Base-by-base conservation (phyloP, 345 rosid species). In the Salix suchowensis region DNA sequence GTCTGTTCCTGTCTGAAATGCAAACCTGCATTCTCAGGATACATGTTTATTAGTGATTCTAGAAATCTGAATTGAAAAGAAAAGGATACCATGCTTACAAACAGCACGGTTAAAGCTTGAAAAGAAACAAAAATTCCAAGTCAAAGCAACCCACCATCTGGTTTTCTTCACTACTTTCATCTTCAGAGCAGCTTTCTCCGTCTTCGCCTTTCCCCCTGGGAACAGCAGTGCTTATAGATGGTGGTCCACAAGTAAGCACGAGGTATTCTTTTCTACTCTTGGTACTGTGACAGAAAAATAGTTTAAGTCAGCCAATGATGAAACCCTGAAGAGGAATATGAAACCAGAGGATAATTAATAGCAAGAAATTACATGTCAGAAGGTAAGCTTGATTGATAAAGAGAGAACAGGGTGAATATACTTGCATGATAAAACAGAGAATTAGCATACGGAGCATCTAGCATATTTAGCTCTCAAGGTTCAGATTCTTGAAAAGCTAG, bases 201-300 rank as follows among this genome's bases (percentile, higher is more conserved):
- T 79, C 81, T 74, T 77, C 89, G 3, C 79, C 88, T 71, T 89
- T 83, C 66, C 88, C 94, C 1, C 73, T 72, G 7, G 90, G 93
- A 77, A 82, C 67, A 0, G 91, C 77, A 34, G 90, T 74, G 79
- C 78, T 79, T 30, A 87, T 1, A 65, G 92, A 89, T 46, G 94
- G 88, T 3, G 91, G 87, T 39, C 95, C 97, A 76, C 98, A 95
- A 19, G 92, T 86, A 75, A 93, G 96, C 71, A 93, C 97, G 64
- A 91, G 87, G 82, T 84, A 93, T 80, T 93, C 98, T 84, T 95
- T 95, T 85, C 91, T 87, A 70, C 86, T 91, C 88, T 89, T 91
- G 40, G 97, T 75, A 80, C 97, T 93, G 90, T 74, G 64, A 28
- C 36, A 12, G 69, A 14, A 76, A 14, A 74, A 79, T 28, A 19